Conservation (phyloP, 2,329 filamentous ascomycete genomes). For the Xenosphaeropsis pyriputrescens region DNA sequence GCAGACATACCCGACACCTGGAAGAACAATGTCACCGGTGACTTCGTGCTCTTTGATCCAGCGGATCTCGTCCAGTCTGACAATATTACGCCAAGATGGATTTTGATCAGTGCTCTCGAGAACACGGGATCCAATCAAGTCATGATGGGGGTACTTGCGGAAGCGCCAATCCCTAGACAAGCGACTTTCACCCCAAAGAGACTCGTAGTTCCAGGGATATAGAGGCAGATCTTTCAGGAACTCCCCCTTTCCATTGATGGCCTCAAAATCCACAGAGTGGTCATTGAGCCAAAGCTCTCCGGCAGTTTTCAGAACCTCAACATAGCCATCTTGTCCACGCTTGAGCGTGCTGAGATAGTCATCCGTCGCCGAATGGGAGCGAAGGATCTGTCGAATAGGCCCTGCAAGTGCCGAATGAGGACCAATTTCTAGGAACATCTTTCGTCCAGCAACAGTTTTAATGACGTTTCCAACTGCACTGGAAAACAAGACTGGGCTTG, state of each 20-base stretch:
- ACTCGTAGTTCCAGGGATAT: slow-evolving; percentile 35
- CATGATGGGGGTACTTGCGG: slow-evolving; percentile 4
- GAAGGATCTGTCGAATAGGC: too few species aligned
- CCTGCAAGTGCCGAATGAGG: too few species aligned
- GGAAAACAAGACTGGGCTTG: slow-evolving; percentile 5
- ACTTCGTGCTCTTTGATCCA: slow-evolving; percentile 35
- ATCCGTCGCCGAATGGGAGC: too few species aligned
- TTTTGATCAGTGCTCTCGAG: slow-evolving; percentile 7
- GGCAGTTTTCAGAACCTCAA: too few species aligned
- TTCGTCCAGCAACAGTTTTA: slow-evolving; percentile 13
- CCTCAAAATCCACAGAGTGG: slow-evolving; percentile 3
- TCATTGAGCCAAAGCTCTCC: slow-evolving; percentile 8
- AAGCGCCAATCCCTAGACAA: slow-evolving; percentile 4
- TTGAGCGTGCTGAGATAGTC: too few species aligned
- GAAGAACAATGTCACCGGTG: slow-evolving; percentile 30
- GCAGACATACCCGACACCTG: slow-evolving; percentile 23
- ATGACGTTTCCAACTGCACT: slow-evolving; percentile 7
- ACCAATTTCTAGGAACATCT: slow-evolving; percentile 2
- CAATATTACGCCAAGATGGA: slow-evolving; percentile 21
- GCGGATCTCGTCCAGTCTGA: slow-evolving; percentile 22
- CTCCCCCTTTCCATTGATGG: slow-evolving; percentile 15
- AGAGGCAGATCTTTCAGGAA: slow-evolving; percentile 22
- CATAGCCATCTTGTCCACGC: too few species aligned
- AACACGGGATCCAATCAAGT: slow-evolving; percentile 2
- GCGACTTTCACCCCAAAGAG: neutral